Percentiles rank a stretch among this genome's conserved stretches.
Conservation (phyloP, 345 rosid genomes). For the Corchorus olitorius region DNA sequence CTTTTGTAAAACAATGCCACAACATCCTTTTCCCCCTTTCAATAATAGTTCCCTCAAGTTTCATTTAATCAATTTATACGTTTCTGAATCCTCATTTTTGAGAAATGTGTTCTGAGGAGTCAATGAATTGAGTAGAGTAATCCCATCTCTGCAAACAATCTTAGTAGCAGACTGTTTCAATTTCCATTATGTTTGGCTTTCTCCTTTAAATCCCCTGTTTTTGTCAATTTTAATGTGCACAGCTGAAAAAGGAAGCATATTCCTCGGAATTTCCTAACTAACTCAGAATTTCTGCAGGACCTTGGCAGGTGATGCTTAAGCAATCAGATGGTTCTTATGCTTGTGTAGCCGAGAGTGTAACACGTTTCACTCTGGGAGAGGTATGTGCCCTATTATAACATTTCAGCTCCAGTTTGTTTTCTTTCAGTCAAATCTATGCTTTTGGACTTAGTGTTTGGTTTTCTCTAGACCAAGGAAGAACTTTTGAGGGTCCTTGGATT, state of each 20-base stretch:
- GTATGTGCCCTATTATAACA: conserved; percentile 33
- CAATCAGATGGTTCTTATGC: conserved; percentile 87
- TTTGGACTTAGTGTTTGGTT: conserved; percentile 21
- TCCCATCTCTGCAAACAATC: background rate
- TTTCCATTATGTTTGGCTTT: background rate
- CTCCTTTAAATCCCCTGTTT: background rate
- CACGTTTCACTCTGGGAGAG: conserved; percentile 90
- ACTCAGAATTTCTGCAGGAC: conserved; percentile 53
- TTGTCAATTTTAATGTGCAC: background rate
- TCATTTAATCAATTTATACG: background rate
- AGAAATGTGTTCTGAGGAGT: background rate
- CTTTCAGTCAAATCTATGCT: background rate
- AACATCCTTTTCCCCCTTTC: background rate
- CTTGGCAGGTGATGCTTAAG: conserved; percentile 99
- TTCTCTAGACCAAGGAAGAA: conserved; percentile 87
- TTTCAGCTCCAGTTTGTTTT: conserved; percentile 9
- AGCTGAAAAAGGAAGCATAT: background rate
- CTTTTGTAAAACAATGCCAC: background rate
- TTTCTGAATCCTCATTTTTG: background rate
- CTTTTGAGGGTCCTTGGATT: conserved; percentile 81
- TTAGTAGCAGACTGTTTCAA: background rate
- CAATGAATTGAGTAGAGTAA: background rate
- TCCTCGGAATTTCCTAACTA: background rate
- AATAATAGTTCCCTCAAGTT: background rate
- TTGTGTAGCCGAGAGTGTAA: conserved; percentile 80